Conservation (phyloP, 2,329 filamentous ascomycete genomes). For the Aureobasidium sp. region DNA sequence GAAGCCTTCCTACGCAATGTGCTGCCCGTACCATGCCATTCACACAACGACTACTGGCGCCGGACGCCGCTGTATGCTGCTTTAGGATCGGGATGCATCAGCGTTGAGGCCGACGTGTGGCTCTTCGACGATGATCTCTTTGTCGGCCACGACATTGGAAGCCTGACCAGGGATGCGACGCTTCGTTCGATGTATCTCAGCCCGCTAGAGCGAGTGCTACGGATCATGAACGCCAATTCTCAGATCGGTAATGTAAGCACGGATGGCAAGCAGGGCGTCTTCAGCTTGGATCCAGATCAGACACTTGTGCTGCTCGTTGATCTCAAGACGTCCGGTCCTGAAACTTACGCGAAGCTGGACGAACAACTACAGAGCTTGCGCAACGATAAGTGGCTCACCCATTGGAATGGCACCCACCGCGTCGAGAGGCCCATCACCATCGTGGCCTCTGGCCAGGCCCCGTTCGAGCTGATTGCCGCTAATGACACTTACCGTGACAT, state of each 20-base stretch:
- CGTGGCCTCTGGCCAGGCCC: too few relatives aligned
- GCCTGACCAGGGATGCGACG: conserved; percentile 50
- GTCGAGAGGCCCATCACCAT: too few relatives aligned
- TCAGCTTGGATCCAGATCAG: conserved; percentile 33
- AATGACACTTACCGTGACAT: too few relatives aligned
- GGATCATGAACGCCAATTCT: conserved; percentile 40
- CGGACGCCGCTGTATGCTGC: conserved; percentile 58
- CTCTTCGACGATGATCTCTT: conserved; percentile 50
- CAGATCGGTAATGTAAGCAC: conserved; percentile 22
- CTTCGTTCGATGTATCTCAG: conserved; percentile 58
- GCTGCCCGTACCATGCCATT: conserved; percentile 56
- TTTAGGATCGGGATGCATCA: conserved; percentile 51
- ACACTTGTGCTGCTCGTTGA: conserved; percentile 60
- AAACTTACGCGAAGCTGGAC: conserved; percentile 48
- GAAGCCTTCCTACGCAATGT: neutral
- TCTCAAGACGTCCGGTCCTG: conserved; percentile 53
- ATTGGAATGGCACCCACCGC: too few relatives aligned
- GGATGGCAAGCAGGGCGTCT: conserved; percentile 41
- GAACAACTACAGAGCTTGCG: conserved; percentile 54
- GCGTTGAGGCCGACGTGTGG: conserved; percentile 66
- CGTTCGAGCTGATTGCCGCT: too few relatives aligned
- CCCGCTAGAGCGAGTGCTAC: conserved; percentile 50
- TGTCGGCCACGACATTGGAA: conserved; percentile 55
- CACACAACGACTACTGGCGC: conserved; percentile 67
- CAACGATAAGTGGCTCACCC: conserved; percentile 35